Conservation (phyloP, 257 asterid genomes). For the Schizonepeta tenuifolia region DNA sequence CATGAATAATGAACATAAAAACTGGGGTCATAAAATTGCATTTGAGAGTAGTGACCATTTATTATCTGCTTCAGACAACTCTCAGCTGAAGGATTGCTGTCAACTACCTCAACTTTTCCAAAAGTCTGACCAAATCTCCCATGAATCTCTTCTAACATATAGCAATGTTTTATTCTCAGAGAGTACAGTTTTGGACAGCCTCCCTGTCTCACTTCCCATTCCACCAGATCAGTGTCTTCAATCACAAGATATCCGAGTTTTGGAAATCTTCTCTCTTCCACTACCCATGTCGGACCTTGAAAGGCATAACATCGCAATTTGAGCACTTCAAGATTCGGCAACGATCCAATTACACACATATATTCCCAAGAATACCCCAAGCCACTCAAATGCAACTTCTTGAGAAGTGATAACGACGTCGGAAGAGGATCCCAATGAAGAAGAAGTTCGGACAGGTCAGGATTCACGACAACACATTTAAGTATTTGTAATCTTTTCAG, state of each 20-base stretch:
- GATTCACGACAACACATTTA: constrained; percentile 31
- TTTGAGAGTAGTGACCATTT: neutral
- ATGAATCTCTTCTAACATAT: neutral
- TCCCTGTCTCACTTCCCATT: constrained; percentile 2
- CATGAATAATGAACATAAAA: neutral
- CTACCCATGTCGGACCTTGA: constrained; percentile 1
- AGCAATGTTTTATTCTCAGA: constrained; percentile 11
- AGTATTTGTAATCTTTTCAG: constrained; percentile 23
- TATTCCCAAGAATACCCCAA: constrained; percentile 11
- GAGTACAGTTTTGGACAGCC: constrained; percentile 5
- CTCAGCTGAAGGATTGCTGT: constrained; percentile 3
- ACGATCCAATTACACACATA: neutral
- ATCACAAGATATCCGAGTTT: neutral
- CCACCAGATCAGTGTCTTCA: constrained; percentile 28
- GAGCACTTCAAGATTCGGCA: constrained; percentile 13
- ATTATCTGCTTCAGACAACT: neutral
- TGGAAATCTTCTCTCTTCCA: neutral
- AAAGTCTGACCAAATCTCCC: neutral
- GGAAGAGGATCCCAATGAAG: neutral
- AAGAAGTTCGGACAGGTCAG: neutral
- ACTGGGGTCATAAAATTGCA: constrained; percentile 7
- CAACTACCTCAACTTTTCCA: constrained; percentile 2
- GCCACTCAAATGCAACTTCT: constrained; percentile 27
- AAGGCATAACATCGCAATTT: constrained; percentile 27
- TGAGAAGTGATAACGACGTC: constrained; percentile 1